Evolutionary conservation across 768 basidiomycete species (phyloP).

Genomic region (Calvatia gigantea): DNA sequence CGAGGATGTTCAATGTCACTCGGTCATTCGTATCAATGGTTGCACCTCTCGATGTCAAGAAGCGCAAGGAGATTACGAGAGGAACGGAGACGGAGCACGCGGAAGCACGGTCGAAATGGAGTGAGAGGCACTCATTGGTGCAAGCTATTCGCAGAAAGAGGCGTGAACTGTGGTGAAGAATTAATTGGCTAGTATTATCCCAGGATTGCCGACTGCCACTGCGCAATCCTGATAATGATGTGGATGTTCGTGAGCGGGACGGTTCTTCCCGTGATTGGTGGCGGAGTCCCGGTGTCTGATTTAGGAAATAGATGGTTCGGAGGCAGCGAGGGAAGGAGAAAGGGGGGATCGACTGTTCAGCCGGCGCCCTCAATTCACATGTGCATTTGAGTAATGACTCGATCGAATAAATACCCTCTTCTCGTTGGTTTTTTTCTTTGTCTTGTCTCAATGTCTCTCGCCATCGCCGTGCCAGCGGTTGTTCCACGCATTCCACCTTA

Average conservation of each 20-base stretch:
- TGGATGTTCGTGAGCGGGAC: slow-evolving; percentile 7
- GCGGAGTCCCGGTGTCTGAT: slow-evolving; percentile 32
- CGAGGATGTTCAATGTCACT: slow-evolving; percentile 73
- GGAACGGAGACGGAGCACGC: slow-evolving; percentile 46
- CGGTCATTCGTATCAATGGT: slow-evolving; percentile 61
- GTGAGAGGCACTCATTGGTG: slow-evolving; percentile 60
- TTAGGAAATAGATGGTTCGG: slow-evolving; percentile 25
- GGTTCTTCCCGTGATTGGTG: slow-evolving; percentile 25
- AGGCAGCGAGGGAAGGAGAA: slow-evolving; percentile 14
- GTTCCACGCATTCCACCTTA: slow-evolving; percentile 41
- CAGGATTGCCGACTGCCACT: not conserved
- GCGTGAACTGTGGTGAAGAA: slow-evolving; percentile 65
- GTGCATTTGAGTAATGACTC: slow-evolving; percentile 19
- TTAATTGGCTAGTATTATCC: slow-evolving; percentile 1
- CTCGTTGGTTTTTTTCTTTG: slow-evolving; percentile 10
- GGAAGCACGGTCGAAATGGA: slow-evolving; percentile 55
- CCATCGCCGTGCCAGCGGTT: not conserved
- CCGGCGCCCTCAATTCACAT: slow-evolving; percentile 24
- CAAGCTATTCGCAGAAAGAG: slow-evolving; percentile 66
- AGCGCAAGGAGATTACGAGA: slow-evolving; percentile 39
- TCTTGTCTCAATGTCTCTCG: slow-evolving; percentile 8
- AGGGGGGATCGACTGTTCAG: slow-evolving; percentile 17
- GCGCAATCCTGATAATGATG: slow-evolving; percentile 5
- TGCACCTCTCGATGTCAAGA: slow-evolving; percentile 55
- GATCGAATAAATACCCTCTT: slow-evolving; percentile 23